These are phyloP conservation scores for Komagataea norvegica DNA, from an alignment of 1,139 yeast genomes.

Conservation along the genomic window DNA sequence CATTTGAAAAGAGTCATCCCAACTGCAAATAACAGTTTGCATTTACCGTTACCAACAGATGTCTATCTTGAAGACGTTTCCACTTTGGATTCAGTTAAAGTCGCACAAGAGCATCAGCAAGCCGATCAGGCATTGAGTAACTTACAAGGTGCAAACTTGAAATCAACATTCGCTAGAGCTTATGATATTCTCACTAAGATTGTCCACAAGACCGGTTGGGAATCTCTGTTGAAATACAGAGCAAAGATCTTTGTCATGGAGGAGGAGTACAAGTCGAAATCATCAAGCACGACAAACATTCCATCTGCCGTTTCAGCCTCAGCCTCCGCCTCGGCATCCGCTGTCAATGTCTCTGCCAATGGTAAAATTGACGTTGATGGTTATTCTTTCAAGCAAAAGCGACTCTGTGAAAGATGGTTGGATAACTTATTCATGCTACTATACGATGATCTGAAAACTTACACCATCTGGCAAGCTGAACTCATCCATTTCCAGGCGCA, in stretches of 20 bases:
- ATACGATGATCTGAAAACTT: conserved; percentile 87
- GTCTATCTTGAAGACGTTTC: conserved; percentile 59
- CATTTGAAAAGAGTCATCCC: conserved; percentile 40
- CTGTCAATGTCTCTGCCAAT: conserved; percentile 43
- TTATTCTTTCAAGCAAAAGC: conserved; percentile 38
- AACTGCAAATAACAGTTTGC: conserved; percentile 55
- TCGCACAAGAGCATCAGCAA: conserved; percentile 47
- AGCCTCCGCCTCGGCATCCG: too few relatives aligned
- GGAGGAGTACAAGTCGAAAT: conserved; percentile 62
- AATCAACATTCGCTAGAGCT: conserved; percentile 81
- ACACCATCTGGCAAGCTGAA: conserved; percentile 95
- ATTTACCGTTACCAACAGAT: conserved; percentile 82
- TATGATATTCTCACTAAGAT: conserved; percentile 77
- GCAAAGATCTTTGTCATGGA: conserved; percentile 96
- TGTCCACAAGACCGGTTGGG: conserved; percentile 87
- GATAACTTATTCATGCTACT: conserved; percentile 89
- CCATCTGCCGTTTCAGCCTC: conserved; percentile 39
- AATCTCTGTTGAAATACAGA: conserved; percentile 70
- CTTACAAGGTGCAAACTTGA: conserved; percentile 78
- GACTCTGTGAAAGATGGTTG: conserved; percentile 95
- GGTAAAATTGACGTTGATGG: conserved; percentile 3
- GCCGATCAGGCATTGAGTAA: conserved; percentile 71
- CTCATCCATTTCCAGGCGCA: conserved; percentile 80
- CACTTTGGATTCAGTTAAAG: conserved; percentile 46
- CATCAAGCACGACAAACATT: conserved; percentile 28